Conservation (phyloP, 768 basidiomycete species). For the Leccinellum rugosiceps region DNA sequence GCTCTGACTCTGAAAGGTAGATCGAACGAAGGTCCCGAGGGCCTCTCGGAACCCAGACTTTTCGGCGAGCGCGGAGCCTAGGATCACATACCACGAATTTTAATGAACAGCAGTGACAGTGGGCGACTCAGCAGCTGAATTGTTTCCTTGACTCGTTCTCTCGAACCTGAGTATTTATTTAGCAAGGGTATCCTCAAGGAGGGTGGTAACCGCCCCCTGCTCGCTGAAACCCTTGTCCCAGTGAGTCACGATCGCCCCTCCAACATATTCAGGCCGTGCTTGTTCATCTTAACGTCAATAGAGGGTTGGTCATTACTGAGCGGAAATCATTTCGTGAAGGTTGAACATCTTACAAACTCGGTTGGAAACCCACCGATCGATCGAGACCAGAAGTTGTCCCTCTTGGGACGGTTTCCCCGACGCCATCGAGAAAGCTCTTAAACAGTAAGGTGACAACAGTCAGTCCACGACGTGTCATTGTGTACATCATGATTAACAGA, state of each 20-base stretch:
- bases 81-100: slow-evolving; percentile 28
- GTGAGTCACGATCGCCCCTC: slow-evolving; percentile 26
- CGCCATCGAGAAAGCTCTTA: too few species aligned
- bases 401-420: too few species aligned
- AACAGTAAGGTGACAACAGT: background rate
- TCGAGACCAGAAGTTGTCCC: slow-evolving; percentile 10
- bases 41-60: slow-evolving; percentile 35
- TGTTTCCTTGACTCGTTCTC: background rate
- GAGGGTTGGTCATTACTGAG: too few species aligned
- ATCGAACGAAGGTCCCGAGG: slow-evolving; percentile 41
- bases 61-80: slow-evolving; percentile 26
- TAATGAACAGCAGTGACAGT: slow-evolving; percentile 34
- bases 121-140: slow-evolving; percentile 24
- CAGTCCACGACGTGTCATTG: background rate
- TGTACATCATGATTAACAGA: background rate
- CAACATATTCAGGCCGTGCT: background rate
- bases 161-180: slow-evolving; percentile 28
- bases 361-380: slow-evolving; percentile 42
- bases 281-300: background rate
- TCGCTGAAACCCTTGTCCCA: slow-evolving; percentile 33
- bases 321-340: slow-evolving; percentile 36
- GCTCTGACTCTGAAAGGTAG: slow-evolving; percentile 35
- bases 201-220: slow-evolving; percentile 33
- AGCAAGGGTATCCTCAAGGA: slow-evolving; percentile 33
- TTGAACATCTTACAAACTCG: slow-evolving; percentile 36